Evolutionary conservation across 805 yeast species (phyloP).

Genomic region (Candida peoriensis): DNA sequence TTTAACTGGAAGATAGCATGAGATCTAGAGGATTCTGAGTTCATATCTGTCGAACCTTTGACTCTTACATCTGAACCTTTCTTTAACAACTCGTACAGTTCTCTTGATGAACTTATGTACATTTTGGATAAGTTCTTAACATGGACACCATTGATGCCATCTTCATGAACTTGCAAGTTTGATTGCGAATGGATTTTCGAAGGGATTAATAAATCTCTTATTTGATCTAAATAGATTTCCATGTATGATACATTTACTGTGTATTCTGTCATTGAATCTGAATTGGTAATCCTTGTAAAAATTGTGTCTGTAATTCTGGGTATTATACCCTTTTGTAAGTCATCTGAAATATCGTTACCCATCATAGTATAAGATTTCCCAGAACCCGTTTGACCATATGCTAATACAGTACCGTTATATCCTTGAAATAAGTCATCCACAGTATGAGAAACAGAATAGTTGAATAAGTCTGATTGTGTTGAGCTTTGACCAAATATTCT

Average conservation of each 20-base stretch:
- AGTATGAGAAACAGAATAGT: slow-evolving; percentile 52
- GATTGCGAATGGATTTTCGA: slow-evolving; percentile 25
- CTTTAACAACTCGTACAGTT: slow-evolving; percentile 52
- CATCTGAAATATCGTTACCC: slow-evolving; percentile 40
- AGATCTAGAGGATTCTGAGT: slow-evolving; percentile 68
- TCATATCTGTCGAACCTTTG: slow-evolving; percentile 62
- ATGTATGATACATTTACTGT: slow-evolving; percentile 60
- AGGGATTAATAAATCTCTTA: slow-evolving; percentile 59
- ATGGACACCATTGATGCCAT: slow-evolving; percentile 57
- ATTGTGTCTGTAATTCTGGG: slow-evolving; percentile 68
- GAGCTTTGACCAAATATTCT: slow-evolving; percentile 49
- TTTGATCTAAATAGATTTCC: slow-evolving; percentile 79
- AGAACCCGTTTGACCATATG: slow-evolving; percentile 82
- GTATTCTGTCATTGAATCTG: slow-evolving; percentile 50
- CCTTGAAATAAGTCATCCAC: slow-evolving; percentile 72
- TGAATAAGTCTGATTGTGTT: slow-evolving; percentile 54
- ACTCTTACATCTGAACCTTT: slow-evolving; percentile 55
- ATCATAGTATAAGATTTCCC: slow-evolving; percentile 80
- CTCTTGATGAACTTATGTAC: slow-evolving; percentile 53
- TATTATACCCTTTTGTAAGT: slow-evolving; percentile 47
- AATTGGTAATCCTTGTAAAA: slow-evolving; percentile 46
- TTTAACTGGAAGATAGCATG: slow-evolving; percentile 74
- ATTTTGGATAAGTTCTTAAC: slow-evolving; percentile 66
- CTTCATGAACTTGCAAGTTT: slow-evolving; percentile 52
- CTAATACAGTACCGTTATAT: slow-evolving; percentile 69